Evolutionary conservation across 2,329 filamentous ascomycete genomes (phyloP).

Genomic region (Verruconis gallopava): DNA sequence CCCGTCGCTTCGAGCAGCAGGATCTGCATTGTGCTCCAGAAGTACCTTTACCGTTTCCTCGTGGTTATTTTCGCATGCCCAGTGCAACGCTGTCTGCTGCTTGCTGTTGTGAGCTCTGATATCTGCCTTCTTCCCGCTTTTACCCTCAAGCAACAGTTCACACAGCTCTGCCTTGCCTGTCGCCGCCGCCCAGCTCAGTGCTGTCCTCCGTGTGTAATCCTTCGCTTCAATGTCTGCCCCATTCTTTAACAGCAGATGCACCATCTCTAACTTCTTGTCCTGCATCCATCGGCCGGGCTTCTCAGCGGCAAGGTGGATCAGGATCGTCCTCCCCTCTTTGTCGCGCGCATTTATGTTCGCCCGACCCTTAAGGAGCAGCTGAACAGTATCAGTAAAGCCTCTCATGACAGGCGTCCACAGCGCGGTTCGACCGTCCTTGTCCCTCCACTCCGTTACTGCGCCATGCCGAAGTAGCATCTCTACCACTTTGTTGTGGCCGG

Average conservation of each 20-base stretch:
- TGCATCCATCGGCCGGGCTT: constrained; percentile 17
- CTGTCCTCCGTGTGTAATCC: constrained; percentile 9
- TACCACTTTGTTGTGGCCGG: constrained; percentile 4
- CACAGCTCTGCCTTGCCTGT: constrained; percentile 8
- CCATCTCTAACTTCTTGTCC: neutral
- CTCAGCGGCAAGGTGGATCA: constrained; percentile 26
- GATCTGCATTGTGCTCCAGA: constrained; percentile 20
- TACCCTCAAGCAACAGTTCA: constrained; percentile 2
- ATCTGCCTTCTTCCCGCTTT: constrained; percentile 10
- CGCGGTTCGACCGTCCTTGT: constrained; percentile 8
- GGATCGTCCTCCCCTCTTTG: constrained; percentile 20
- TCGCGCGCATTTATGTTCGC: constrained; percentile 28
- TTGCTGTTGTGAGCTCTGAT: constrained; percentile 23
- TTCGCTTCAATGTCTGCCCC: constrained; percentile 9
- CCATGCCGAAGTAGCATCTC: constrained; percentile 8
- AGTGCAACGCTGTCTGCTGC: constrained; percentile 24
- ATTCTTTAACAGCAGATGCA: constrained; percentile 7
- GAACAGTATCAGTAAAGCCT: constrained; percentile 18
- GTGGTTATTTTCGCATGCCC: constrained; percentile 17
- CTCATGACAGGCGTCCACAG: constrained; percentile 6
- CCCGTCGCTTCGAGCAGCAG: constrained; percentile 14
- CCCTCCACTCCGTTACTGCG: constrained; percentile 7
- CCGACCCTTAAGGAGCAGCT: constrained; percentile 21
- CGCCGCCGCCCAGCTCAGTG: constrained; percentile 9
- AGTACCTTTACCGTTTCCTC: constrained; percentile 21